Evolutionary conservation across 805 yeast genomes (phyloP).

Genomic region (Metschnikowia lochheadii): DNA sequence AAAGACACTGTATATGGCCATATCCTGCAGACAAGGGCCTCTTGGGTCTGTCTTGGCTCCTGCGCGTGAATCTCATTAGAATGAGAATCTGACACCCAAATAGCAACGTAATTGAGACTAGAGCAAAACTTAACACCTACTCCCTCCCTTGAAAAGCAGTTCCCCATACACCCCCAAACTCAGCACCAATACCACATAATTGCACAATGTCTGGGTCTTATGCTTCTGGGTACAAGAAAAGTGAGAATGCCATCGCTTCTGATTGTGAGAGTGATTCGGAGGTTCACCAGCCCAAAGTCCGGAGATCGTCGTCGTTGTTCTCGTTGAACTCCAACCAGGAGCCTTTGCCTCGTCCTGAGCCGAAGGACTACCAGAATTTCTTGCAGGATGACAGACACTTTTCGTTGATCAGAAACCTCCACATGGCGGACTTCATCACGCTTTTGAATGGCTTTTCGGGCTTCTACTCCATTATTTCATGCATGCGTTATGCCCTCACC

Average conservation of each 20-base stretch:
- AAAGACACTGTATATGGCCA: no score
- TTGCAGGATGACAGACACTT: constrained; percentile 82
- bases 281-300: constrained; percentile 24
- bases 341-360: constrained; percentile 73
- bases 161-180: neutral
- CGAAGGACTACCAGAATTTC: constrained; percentile 71
- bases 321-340: constrained; percentile 50
- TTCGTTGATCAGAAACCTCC: constrained; percentile 79
- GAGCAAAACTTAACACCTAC: neutral
- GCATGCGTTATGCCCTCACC: constrained; percentile 74
- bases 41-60: neutral
- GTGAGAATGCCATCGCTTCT: constrained; percentile 35
- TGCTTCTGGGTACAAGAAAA: constrained; percentile 20
- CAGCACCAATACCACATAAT: neutral
- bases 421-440: constrained; percentile 95
- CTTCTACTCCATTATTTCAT: constrained; percentile 82
- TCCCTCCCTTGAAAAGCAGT: neutral
- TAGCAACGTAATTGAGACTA: constrained; percentile 1
- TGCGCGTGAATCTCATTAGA: neutral
- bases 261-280: constrained; percentile 34
- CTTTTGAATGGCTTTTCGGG: constrained; percentile 92
- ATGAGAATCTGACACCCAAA: constrained; percentile 1
- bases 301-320: constrained; percentile 52
- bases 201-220: constrained; percentile 16
- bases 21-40: neutral